Base-by-base conservation (phyloP, 306 rosid species). In the Dalbergia cochinchinensis region DNA sequence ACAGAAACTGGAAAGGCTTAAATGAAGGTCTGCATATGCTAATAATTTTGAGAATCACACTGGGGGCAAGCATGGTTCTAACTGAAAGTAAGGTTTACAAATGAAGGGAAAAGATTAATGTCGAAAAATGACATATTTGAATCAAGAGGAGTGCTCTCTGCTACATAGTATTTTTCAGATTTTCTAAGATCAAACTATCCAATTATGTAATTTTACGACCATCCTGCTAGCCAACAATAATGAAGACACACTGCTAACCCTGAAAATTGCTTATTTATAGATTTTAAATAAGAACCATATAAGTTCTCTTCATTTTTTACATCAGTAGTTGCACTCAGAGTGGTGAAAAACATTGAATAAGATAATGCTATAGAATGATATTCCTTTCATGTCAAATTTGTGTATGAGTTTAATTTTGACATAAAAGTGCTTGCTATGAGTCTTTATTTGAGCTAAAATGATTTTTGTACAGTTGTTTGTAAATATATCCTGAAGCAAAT, bases 341-440 rank as follows among this genome's bases (percentile, higher is more conserved):
- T 33, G 54, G 12, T 45, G 7, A 65, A 77, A 62, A 18, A 20
- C 35, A 76, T 7, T 74, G 22, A 44, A 11, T 6, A 14, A 51
- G 80, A 55, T 65, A 77, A 53, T 65, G 64, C 41, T 20, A 14
- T 51, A 77, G n/a, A n/a, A n/a, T n/a, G n/a, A n/a, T n/a, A n/a
- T n/a, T n/a, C n/a, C n/a, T n/a, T n/a, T n/a, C n/a, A n/a, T n/a
- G n/a, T n/a, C n/a, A n/a, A n/a, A n/a, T n/a, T n/a, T n/a, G n/a
- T n/a, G n/a, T n/a, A n/a, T n/a, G n/a, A n/a, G n/a, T n/a, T n/a
- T n/a, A n/a, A n/a, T n/a, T n/a, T n/a, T n/a, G n/a, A n/a, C n/a
- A n/a, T n/a, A n/a, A n/a, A n/a, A n/a, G n/a, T n/a, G n/a, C n/a
- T n/a, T n/a, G n/a, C n/a, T n/a, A n/a, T n/a, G n/a, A n/a, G n/a